phyloP scores from a whole-genome alignment of 75 land plant species.

The Larix kaempferi region DNA sequence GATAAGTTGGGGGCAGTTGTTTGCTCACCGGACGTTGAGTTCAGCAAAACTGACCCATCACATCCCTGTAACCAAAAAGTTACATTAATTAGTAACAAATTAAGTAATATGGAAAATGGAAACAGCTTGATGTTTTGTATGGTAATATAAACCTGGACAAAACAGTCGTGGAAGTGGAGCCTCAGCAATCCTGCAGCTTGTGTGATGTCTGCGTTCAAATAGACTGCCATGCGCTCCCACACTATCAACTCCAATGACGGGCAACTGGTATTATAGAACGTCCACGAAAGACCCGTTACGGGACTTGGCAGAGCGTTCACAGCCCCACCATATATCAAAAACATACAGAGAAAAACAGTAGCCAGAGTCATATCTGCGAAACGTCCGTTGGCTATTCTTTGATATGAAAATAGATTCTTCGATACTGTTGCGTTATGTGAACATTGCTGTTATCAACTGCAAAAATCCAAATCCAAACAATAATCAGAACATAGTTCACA shows the following conservation, averaged over 20 bases:
- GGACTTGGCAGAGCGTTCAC: constrained; percentile 1
- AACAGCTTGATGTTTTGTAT: too few species aligned
- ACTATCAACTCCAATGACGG: constrained; percentile 1
- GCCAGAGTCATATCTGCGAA: too few species aligned
- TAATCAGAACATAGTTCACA: too few species aligned
- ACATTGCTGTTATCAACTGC: too few species aligned
- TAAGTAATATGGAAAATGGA: too few species aligned
- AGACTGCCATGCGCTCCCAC: neutral
- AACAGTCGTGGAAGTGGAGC: constrained; percentile 7
- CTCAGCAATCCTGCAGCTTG: constrained; percentile 3
- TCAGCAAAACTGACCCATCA: constrained; percentile 51
- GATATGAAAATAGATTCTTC: too few species aligned
- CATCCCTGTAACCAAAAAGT: constrained; percentile 30
- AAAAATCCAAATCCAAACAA: too few species aligned
- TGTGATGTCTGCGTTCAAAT: neutral
- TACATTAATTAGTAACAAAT: too few species aligned
- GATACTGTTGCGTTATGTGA: too few species aligned
- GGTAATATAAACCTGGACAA: constrained; percentile 4
- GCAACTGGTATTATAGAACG: constrained; percentile 9
- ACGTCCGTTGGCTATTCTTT: too few species aligned
- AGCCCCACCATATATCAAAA: too few species aligned
- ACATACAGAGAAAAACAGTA: too few species aligned
- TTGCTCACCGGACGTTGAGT: constrained; percentile 30
- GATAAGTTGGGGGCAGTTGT: constrained; percentile 33
- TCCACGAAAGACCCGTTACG: constrained; percentile 1